phyloP scores from a whole-genome alignment of 2,329 filamentous ascomycete species.

The Myrmaecium sp. region DNA sequence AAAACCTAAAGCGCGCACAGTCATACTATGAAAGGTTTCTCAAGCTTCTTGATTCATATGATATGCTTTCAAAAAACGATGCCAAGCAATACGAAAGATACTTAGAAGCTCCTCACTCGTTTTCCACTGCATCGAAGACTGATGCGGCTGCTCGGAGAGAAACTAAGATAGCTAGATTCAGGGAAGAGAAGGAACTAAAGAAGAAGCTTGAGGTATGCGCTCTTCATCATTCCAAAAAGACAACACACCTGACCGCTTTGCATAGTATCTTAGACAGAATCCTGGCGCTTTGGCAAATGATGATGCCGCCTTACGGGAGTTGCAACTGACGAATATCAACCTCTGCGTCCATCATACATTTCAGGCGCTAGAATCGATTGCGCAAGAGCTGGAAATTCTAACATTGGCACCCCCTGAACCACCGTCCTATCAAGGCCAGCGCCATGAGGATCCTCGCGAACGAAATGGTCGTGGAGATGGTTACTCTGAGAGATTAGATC shows the following conservation, averaged over 20 bases:
- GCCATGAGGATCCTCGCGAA: conserved; percentile 27
- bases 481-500: conserved; percentile 63
- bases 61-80: conserved; percentile 48
- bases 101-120: conserved; percentile 51
- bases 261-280: conserved; percentile 41
- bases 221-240: conserved; percentile 4
- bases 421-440: conserved; percentile 20
- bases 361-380: conserved; percentile 71
- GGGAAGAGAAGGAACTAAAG: conserved; percentile 71
- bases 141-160: conserved; percentile 57
- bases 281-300: conserved; percentile 50
- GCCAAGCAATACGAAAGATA: conserved; percentile 57
- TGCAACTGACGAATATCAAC: conserved; percentile 60
- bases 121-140: conserved; percentile 51
- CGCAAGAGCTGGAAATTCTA: conserved; percentile 70
- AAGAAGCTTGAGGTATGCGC: conserved; percentile 53
- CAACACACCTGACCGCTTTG: conserved; percentile 12
- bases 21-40: conserved; percentile 65
- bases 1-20: conserved; percentile 45
- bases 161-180: conserved; percentile 72
- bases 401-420: conserved; percentile 47
- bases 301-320: conserved; percentile 64
- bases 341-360: conserved; percentile 67
- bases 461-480: conserved; percentile 27
- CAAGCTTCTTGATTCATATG: conserved; percentile 60